Base-by-base conservation (phyloP, 345 rosid species). In the Corchorus olitorius region DNA sequence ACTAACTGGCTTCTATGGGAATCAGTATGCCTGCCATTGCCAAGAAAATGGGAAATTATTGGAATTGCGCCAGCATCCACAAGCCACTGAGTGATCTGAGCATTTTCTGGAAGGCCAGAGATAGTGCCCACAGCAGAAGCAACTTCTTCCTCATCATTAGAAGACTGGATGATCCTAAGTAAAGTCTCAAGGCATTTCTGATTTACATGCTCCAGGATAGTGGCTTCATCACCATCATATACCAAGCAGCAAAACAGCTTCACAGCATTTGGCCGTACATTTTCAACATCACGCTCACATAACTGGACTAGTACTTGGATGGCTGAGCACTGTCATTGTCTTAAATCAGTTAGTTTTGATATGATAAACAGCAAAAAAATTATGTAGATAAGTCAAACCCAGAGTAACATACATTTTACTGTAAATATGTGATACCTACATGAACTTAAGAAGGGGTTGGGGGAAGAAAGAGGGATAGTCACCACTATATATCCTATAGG, bases 181-280 rank as follows among this genome's bases (percentile, higher is more conserved):
- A 89, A 79, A 68, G 83, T 85, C 79, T 86, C 78, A 4, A 89
- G 37, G 76, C 81, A 83, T 73, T 69, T 83, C 83, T 81, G 80
- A 50, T 61, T 71, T 59, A 87, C 88, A 79, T 87, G 87, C 78
- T 89, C 90, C 68, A 59, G 43, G 52, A 91, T 83, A 72, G 74
- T 79, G 70, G 81, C 87, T 81, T 87, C 84, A 55, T 84, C 85
- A 55, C 84, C 79, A 70, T 81, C 89, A 74, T 87, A 84, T 27
- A 81, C 85, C 84, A 91, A 77, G 83, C 81, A 87, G 78, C 81
- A 76, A 63, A 87, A 82, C 77, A 91, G 81, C 82, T 88, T 89
- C 84, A 91, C 88, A 54, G 91, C 92, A 82, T 87, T 87, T 76
- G 80, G 81, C 72, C 90, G 86, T 33, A 89, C 90, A 65, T 77